Base-by-base conservation (phyloP, 2,329 filamentous ascomycete species). In the Cercospora sojina region DNA sequence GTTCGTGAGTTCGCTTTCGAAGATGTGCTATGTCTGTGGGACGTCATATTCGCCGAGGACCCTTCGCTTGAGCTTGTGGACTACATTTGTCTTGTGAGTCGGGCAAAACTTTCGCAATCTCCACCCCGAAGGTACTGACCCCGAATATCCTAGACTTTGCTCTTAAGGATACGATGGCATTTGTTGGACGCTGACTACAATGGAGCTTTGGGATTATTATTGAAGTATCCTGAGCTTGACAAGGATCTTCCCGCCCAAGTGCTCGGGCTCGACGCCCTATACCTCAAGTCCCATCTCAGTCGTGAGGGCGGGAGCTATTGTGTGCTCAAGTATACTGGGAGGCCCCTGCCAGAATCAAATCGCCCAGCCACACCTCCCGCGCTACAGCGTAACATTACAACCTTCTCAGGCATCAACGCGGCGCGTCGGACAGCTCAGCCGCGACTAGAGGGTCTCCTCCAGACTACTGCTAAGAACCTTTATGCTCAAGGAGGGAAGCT, bases 1-100 rank as follows among this genome's bases (percentile, higher is more conserved):
- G 93, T 94, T 58, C 87, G 95, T 71, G 95, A 99, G 77, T 98
- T 97, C 73, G 88, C 92, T 0, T 96, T 98, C 68, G 88, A 93
- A 62, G 88, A 96, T 68, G 85, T 93, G 47, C 85, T 99, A 41
- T 82, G 87, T 23, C 85, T 99, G 64, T 99, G 95, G 95, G 95
- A 99, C 79, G 86, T 89, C 7, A 83, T 99, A 1, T 96, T 99
- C 76, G 91, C 93, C 1, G 88, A 96, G 74, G 93, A 97, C 73
- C 86, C 94, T 7, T 85, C 86, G 0, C 80, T 97, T 29, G 88
- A 93, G 59, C 82, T 98, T 32, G 88, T 98, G 71, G 92, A 98
- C 75, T 84, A 95, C 64, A 89, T 97, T n/a, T 97, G 93, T 72
- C 88, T 97, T 60, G 90, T 63, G 16, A 56, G 60, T 57, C 20